Evolutionary conservation across 2,329 filamentous ascomycete species (phyloP).

Genomic region (Hypoxylon sp.): DNA sequence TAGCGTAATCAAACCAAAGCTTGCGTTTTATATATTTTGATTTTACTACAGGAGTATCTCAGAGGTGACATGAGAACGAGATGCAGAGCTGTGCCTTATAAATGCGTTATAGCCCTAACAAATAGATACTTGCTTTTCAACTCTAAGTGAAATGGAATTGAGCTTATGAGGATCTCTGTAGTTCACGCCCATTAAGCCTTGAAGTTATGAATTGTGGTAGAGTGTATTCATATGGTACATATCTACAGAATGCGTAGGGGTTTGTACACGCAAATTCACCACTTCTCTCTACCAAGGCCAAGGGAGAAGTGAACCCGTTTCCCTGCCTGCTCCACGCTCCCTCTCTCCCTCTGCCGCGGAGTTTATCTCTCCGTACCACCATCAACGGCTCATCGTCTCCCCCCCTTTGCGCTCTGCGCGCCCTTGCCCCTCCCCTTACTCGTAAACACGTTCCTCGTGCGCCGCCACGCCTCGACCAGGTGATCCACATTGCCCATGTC

Average conservation of each 20-base stretch:
- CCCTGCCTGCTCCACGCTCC: not conserved
- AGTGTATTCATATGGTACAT: conserved; percentile 36
- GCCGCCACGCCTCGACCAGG: conserved; percentile 75
- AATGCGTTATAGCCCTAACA: not conserved
- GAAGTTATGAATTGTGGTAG: conserved; percentile 1
- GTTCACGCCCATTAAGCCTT: not conserved
- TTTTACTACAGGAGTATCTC: not conserved
- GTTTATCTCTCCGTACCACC: too few relatives aligned
- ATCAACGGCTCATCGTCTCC: conserved; percentile 24
- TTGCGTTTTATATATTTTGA: not conserved
- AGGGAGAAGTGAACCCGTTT: not conserved
- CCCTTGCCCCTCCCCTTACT: conserved; percentile 39
- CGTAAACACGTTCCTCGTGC: conserved; percentile 59
- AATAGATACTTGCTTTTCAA: not conserved
- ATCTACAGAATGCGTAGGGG: conserved; percentile 18
- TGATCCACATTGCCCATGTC: conserved; percentile 89
- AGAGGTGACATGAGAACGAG: not conserved
- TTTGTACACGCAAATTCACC: conserved; percentile 17
- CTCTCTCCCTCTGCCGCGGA: too few relatives aligned
- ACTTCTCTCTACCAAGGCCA: not conserved
- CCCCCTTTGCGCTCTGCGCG: conserved; percentile 1
- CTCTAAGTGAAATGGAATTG: not conserved
- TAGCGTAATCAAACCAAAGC: not conserved
- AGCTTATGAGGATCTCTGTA: not conserved
- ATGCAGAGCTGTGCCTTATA: not conserved